Percentiles rank a stretch among this genome's conserved stretches.
These are phyloP conservation scores for Wallacemonas sp. DNA, from an alignment of 208 protist genomes.

Conservation along the genomic window DNA sequence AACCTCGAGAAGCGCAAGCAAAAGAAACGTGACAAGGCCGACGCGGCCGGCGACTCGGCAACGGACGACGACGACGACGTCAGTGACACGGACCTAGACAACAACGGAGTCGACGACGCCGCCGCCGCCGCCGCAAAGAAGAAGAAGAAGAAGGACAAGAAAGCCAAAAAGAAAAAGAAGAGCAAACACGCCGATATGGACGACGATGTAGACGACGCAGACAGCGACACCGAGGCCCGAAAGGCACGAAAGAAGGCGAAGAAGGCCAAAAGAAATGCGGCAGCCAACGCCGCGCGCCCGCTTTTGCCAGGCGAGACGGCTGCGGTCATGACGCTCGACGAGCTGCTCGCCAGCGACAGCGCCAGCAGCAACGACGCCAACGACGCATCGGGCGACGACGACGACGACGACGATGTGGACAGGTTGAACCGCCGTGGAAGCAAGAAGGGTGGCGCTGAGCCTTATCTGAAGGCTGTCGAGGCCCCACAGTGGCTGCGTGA, in stretches of 20 bases:
- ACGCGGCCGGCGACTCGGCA: background rate
- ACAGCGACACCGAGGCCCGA: background rate
- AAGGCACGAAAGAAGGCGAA: constrained; percentile 8
- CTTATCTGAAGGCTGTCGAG: background rate
- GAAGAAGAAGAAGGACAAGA: constrained; percentile 16
- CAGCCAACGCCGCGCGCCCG: background rate
- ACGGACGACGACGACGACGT: constrained; percentile 12
- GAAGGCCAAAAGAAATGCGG: background rate
- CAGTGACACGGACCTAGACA: background rate
- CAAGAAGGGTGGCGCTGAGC: background rate
- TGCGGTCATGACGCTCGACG: constrained; percentile 37
- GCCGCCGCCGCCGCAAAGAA: background rate
- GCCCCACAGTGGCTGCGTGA: constrained; percentile 1
- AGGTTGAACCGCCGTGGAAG: constrained; percentile 1
- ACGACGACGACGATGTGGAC: background rate
- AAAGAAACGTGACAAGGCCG: constrained; percentile 30
- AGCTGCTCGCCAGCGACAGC: constrained; percentile 41
- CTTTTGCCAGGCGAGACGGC: background rate
- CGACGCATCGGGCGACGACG: background rate
- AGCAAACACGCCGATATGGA: constrained; percentile 1
- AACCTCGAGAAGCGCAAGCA: constrained; percentile 21
- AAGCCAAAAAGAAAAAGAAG: constrained; percentile 4
- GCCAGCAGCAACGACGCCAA: constrained; percentile 17
- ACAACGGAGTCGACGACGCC: background rate
- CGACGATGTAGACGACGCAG: constrained; percentile 2